Evolutionary conservation across 495 filamentous ascomycete species (phyloP), one percentile per base, ranked within the genome.

Genomic region (Hypoxylon rickii): DNA sequence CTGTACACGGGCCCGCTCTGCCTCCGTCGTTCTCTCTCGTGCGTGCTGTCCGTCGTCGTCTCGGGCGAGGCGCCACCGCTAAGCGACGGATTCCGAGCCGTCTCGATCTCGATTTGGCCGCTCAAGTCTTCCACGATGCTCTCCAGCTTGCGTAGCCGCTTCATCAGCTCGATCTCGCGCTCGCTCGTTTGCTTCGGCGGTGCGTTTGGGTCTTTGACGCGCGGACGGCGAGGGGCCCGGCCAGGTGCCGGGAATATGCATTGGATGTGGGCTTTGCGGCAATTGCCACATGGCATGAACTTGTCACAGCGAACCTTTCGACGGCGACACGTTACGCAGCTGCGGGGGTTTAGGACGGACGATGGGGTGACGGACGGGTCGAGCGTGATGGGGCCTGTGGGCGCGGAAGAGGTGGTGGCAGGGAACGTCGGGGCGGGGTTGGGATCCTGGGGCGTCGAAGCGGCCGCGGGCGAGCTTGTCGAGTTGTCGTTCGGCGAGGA

Each of bases 231-330:
- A 8, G 89, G 89, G 10, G 92, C 90, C 45, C 92, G 78, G 12
- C 89, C 90, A 0, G 90, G 90, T 1, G 86, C 83, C 1, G 92
- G 92, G 67, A 91, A 96, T 20, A 92, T 73, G 70, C 92, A 96
- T 65, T 90, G 85, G 51, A 87, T 88, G 20, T 85, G 84, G 7
- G 86, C 86, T 63, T 86, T 86, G 41, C 80, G 79, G 70, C 92
- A 96, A 64, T 96, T 95, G 44, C 85, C 85, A 72, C 92, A 96
- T 3, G 91, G 90, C 63, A 78, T 79, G 36, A 83, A 76, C 70
- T 96, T 96, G 75, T 97, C 89, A 71, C 92, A 96, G 49, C 86
- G 86, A 3, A 94, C 90, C 68, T 96, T 96, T 39, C 91, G 78
- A 54, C 86, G 83, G 17, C 90, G 81, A 67, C 91, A 96, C 20